Base-by-base conservation (phyloP, 495 filamentous ascomycete genomes). In the Aspergillus saccharolyticus region DNA sequence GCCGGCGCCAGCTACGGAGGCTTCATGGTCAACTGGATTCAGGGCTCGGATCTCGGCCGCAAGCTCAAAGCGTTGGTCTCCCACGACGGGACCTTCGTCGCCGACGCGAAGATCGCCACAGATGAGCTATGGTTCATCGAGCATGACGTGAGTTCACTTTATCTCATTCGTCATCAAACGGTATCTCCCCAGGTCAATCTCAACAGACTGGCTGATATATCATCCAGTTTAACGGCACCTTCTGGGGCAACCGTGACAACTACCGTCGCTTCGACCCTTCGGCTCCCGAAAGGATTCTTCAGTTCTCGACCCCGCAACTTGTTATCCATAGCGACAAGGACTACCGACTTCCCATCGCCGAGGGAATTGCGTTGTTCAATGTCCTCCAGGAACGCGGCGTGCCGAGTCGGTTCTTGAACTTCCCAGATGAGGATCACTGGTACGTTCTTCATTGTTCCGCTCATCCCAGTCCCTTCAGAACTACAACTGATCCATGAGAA, bases 11-110 rank as follows among this genome's bases (percentile, higher is more conserved):
- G 72, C 55, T 83, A 75, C 52, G 79, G 77, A 28, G 79, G 76
- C 0, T 83, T 78, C 66, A 83, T 82, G 79, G 70, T 78, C 49
- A 82, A 82, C 63, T 83, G 80, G 81, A 80, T 82, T 56, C 78
- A 81, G 59, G 80, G 81, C 18, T 76, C 80, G 44, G 67, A 69
- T 1, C 66, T 84, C 1, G 80, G 78, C 17, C 74, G 76, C 7
- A 63, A 78, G 54, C 80, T 83, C 68, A 81, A 81, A 57, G 78
- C 78, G 0, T 65, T 83, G 10, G 78, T 82, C 52, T 76, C 61
- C 17, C 70, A 78, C 45, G 73, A 76, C 42, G 80, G 78, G 21
- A 72, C 78, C 18, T 74, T 76, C 53, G 75, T 75, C 16, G 73
- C 66, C 0, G 70, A 74, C 39, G 69, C 70, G 6, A 72, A 73